Evolutionary conservation across 495 filamentous ascomycete genomes (phyloP), one percentile per base, ranked within the genome.

Genomic region (Penicillium ochrochloron): DNA sequence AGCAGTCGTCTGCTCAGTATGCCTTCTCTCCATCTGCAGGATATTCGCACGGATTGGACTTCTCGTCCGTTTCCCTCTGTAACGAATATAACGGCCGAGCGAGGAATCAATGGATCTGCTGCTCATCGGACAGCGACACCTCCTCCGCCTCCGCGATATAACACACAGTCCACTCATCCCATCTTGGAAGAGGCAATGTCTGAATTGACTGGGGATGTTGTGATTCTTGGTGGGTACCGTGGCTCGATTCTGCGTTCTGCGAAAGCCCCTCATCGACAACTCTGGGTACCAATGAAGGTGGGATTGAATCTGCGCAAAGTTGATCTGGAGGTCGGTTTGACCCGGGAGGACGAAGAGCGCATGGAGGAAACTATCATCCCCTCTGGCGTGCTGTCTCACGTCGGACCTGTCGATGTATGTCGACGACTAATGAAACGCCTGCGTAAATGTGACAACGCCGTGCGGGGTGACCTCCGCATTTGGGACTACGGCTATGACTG

Each of bases 401-500:
- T 97, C 57, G 95, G 95, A 0, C 94, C 94, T 0, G 90, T 99
- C 25, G 94, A 99, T 75, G 93, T 97, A 61, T 90, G 92, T 29
- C 86, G 86, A 57, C 84, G 90, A 21, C 78, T 99, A 2, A 86
- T 99, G 66, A 95, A 93, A 71, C 86, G 89, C 25, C 69, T 97
- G 33, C 82, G 85, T 61, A 87, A 89, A 37, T 90, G 85, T 59
- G 86, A 91, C 42, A 95, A 94, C 64, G 86, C 87, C 3, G 76
- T 83, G 42, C 83, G 82, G 15, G 91, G 91, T 27, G 89, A 84
- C 62, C 78, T 97, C 1, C 83, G 93, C 42, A 86, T 97, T 3
- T 90, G 90, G 75, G 89, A 97, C 65, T 99, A 95, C 68, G 93
- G 95, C 34, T 99, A 97, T 71, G 94, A 99, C 74, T 99, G 94